phyloP scores from a whole-genome alignment of 2,329 filamentous ascomycete genomes.

The Microcyclospora pomicola region DNA sequence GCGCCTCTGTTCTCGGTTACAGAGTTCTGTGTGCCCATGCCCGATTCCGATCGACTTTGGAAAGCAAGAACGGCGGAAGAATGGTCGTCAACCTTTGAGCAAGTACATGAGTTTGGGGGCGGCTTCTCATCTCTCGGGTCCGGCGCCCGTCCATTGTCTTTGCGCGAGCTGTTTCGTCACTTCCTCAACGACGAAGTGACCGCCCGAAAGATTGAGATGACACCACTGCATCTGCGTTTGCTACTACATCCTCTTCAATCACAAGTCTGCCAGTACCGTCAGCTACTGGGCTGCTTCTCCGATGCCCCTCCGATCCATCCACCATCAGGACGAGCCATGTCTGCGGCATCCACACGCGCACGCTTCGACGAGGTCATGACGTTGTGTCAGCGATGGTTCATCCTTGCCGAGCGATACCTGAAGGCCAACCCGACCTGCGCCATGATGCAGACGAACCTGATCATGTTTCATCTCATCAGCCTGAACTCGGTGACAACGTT shows the following conservation, averaged over 20 bases:
- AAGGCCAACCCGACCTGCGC: constrained; percentile 44
- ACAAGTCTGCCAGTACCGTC: constrained; percentile 49
- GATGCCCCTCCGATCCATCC: constrained; percentile 35
- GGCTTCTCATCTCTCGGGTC: constrained; percentile 41
- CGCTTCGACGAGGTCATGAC: constrained; percentile 51
- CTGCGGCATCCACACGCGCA: constrained; percentile 45
- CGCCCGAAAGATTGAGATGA: constrained; percentile 36
- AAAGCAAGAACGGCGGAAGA: constrained; percentile 42
- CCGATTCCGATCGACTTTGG: constrained; percentile 50
- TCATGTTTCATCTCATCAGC: constrained; percentile 57
- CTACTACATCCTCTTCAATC: constrained; percentile 55
- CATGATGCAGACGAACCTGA: constrained; percentile 50
- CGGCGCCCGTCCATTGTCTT: constrained; percentile 41
- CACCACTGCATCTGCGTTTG: constrained; percentile 48
- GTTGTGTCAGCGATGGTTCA: constrained; percentile 53
- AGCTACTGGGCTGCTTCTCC: constrained; percentile 52
- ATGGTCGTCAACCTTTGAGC: constrained; percentile 47
- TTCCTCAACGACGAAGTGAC: constrained; percentile 52
- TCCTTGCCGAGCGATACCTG: constrained; percentile 43
- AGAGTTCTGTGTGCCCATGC: constrained; percentile 51
- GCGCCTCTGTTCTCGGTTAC: constrained; percentile 50
- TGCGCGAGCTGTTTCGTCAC: constrained; percentile 53
- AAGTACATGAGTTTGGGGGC: constrained; percentile 41
- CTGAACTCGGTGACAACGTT: constrained; percentile 57
- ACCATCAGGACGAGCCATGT: constrained; percentile 30